phyloP scores from a whole-genome alignment of 1,284 basidiomycete genomes.

The Cryptococcus sp. region DNA sequence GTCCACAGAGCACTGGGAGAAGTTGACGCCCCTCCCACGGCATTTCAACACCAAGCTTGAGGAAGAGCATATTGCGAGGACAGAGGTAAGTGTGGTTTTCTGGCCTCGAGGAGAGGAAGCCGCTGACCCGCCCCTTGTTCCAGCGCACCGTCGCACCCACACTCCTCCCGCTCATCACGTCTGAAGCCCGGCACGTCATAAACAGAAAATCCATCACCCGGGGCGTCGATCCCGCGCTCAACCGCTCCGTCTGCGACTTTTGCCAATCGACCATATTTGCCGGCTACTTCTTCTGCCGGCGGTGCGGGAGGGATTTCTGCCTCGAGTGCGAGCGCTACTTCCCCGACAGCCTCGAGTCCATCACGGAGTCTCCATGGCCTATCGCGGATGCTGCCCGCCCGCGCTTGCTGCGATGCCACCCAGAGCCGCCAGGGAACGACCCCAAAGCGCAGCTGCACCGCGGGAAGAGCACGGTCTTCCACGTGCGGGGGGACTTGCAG shows the following conservation, averaged over 20 bases:
- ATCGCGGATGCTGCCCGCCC: conserved; percentile 51
- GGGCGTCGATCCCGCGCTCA: background rate
- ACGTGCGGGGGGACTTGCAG: conserved; percentile 58
- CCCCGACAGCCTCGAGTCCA: conserved; percentile 60
- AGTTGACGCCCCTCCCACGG: conserved; percentile 33
- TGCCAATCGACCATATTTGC: conserved; percentile 90
- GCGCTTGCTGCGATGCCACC: conserved; percentile 27
- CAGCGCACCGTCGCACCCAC: conserved; percentile 62
- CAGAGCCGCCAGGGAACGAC: conserved; percentile 1
- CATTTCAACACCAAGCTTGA: conserved; percentile 40
- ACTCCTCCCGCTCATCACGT: conserved; percentile 63
- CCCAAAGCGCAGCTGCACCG: conserved; percentile 1
- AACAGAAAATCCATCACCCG: conserved; percentile 52
- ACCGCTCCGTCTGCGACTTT: conserved; percentile 57
- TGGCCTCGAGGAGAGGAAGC: too few relatives aligned
- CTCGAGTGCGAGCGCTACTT: conserved; percentile 74
- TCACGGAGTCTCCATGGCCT: conserved; percentile 44
- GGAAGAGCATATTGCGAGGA: conserved; percentile 26
- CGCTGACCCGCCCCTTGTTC: conserved; percentile 4
- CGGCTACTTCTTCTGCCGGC: conserved; percentile 78
- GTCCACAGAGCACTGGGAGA: conserved; percentile 24
- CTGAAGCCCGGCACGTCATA: conserved; percentile 67
- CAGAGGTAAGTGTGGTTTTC: conserved; percentile 34
- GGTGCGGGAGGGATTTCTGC: conserved; percentile 88
- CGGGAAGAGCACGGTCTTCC: conserved; percentile 3